Evolutionary conservation across 2,329 filamentous ascomycete species (phyloP), one percentile per base, ranked within the genome.

Genomic region (Xylariaceae sp.): DNA sequence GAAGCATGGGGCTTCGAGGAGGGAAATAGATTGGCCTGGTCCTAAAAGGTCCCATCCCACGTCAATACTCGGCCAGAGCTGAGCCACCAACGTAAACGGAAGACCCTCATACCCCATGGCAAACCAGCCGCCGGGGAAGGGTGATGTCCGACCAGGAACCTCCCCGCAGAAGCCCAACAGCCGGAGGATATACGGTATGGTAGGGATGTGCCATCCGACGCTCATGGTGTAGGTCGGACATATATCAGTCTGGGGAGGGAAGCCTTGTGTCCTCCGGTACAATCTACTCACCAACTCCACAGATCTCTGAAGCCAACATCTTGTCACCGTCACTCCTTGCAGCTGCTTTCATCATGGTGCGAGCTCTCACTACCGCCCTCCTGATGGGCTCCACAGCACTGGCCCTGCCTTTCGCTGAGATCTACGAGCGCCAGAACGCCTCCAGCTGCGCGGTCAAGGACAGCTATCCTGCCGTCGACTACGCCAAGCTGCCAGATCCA

Each of bases 401-500:
- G 39, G 56, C 56, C 12, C 41, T 54, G 18, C 56, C 56, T 32
- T 56, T 50, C 39, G 50, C 47, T 38, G 60, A 64, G 36, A 58
- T 70, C 47, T 64, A 66, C 47, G 49, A 54, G 48, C 61, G 65
- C 36, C 64, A 61, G 48, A 56, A 66, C 45, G 51, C 48, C 17
- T 55, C 38, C 17, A 43, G 59, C 40, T 71, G 68, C 57, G 52
- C 60, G n/a, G 45, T 61, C 24, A 37, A 53, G 35, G 49, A 52
- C 48, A 62, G 44, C 45, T 64, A 65, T 48, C 56, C 67, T 9
- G 51, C 64, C 17, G 61, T 67, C 43, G 59, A 57, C 56, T 50
- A 52, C 19, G 56, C 59, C 45, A 64, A 66, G 57, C 63, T 72
- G 15, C 66, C 67, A 3, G 69, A 76, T 57, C 73, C 73, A 26